Conservation (phyloP, 306 rosid genomes). For the Mucuna pruriens region DNA sequence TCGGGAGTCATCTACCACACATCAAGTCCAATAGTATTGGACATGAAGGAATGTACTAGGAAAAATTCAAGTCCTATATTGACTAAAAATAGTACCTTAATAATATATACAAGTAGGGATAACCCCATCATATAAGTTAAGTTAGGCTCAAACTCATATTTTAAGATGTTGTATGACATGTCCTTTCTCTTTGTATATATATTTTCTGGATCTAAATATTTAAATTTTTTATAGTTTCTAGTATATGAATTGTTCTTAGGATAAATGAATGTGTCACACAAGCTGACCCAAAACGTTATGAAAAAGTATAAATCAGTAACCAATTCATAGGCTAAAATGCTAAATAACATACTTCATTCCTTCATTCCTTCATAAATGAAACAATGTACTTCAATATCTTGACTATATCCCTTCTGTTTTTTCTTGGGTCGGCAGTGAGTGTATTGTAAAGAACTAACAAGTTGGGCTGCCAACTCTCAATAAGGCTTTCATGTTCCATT, state of each 20-base stretch:
- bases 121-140: no score
- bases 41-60: no score
- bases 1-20: no score
- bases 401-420: conserved; percentile 2
- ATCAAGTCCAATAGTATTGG: no score
- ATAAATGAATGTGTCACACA: not conserved
- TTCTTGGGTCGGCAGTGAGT: not conserved
- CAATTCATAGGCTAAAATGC: not conserved
- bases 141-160: no score
- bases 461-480: conserved; percentile 34
- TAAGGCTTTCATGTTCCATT: conserved; percentile 19
- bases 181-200: not conserved
- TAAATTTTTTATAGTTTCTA: not conserved
- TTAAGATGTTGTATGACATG: not conserved
- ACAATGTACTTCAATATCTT: conserved; percentile 3
- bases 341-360: not conserved
- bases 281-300: not conserved
- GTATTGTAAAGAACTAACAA: conserved; percentile 1
- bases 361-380: conserved; percentile 2
- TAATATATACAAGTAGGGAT: no score
- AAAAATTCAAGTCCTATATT: no score
- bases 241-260: not conserved
- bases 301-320: not conserved
- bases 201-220: not conserved
- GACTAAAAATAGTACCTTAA: no score